phyloP scores from a whole-genome alignment of 2,329 filamentous ascomycete species.

The Colletotrichum abscissum region DNA sequence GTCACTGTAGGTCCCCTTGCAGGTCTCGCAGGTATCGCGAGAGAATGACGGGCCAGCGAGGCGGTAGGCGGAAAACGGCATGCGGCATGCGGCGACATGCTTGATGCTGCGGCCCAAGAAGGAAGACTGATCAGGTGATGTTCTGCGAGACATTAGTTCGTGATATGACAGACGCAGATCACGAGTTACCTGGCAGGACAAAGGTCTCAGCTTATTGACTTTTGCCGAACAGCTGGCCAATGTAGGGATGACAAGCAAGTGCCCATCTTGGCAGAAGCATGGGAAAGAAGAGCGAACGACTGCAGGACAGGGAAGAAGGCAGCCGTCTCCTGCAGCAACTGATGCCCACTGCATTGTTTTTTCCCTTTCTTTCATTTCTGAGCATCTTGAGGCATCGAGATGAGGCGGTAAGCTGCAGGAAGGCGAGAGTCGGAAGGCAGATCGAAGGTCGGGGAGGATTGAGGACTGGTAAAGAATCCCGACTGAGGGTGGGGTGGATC shows the following conservation, averaged over 20 bases:
- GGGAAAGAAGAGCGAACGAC: background rate
- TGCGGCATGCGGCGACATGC: slow-evolving; percentile 3
- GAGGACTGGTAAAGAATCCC: background rate
- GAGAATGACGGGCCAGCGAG: slow-evolving; percentile 1
- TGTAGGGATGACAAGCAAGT: background rate
- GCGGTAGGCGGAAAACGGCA: background rate
- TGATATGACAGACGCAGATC: slow-evolving; percentile 21
- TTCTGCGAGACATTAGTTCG: slow-evolving; percentile 6
- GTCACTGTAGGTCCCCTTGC: background rate
- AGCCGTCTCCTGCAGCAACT: background rate
- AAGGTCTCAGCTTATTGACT: slow-evolving; percentile 4
- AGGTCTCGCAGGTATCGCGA: slow-evolving; percentile 4
- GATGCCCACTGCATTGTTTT: background rate
- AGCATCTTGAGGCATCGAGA: background rate
- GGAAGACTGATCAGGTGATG: slow-evolving; percentile 28
- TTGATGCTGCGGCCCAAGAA: slow-evolving; percentile 24
- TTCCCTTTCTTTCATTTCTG: background rate
- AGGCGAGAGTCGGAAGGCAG: background rate
- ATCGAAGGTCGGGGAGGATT: background rate
- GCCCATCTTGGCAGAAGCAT: background rate
- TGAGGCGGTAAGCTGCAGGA: slow-evolving; percentile 4
- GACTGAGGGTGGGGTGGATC: background rate
- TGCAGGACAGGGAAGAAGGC: background rate
- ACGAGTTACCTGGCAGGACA: background rate
- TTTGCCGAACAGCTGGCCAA: background rate